Base-by-base conservation (phyloP, 2,329 filamentous ascomycete genomes). In the Fusarium illudens region DNA sequence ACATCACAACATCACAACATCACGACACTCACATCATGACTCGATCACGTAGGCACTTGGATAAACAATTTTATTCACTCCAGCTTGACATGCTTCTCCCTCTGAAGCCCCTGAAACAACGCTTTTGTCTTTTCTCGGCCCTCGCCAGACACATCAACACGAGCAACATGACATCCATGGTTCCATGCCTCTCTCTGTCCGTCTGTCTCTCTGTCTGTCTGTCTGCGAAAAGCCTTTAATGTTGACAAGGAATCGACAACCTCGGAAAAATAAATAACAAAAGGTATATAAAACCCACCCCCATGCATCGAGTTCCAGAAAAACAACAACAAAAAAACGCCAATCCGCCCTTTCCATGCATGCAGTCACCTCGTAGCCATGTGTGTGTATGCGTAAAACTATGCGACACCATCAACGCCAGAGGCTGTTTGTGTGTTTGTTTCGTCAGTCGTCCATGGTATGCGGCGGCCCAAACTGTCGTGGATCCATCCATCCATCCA, bases 241-340 rank as follows among this genome's bases (percentile, higher is more conserved):
- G 39, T 27, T 27, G 39, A 30, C 56, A 51, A 70, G 46, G 53
- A 50, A 60, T 50, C 54, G 56, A 61, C 53, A 53, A 56, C 48
- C 51, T 56, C 19, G 44, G 30, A 67, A 53, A 61, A 69, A n/a
- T n/a, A n/a, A 64, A 70, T 46, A 66, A 60, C 60, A 73, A 70
- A 65, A 74, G 72, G 72, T 74, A 74, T 74, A 74, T 74, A 65
- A 46, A 27, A 58, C 60, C 58, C 22, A 49, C n/a, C 66, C 62
- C 64, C 55, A 15, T 22, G 25, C 29, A n/a, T 55, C 44, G 52
- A 53, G 25, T 60, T 50, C 54, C 64, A 52, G 60, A 37, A 62
- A 65, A 74, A 73, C 72, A 71, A 69, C 72, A 42, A 56, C 64
- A 52, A 61, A 33, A 65, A 65, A 74, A 74, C 72, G 72, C 72